A percentile compares a stretch with the other conserved stretches of the same genome.
Conservation (phyloP, 495 filamentous ascomycete species). For the Penicillium steckii region DNA sequence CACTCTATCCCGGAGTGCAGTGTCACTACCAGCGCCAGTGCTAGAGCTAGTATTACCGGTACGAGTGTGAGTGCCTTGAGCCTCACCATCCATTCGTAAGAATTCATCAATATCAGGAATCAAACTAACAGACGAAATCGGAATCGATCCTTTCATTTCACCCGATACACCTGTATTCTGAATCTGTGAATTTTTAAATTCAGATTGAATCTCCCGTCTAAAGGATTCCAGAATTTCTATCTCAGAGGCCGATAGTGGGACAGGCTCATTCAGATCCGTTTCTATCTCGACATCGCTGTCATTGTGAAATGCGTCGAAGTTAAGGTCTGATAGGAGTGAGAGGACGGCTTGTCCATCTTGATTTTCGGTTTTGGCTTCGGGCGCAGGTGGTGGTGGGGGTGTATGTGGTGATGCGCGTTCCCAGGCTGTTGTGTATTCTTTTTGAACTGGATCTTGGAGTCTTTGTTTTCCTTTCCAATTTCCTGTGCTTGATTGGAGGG, state of each 20-base stretch:
- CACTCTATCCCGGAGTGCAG: constrained; percentile 30
- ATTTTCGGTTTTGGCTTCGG: too few species aligned
- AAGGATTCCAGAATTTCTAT: constrained; percentile 40
- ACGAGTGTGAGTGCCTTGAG: too few species aligned
- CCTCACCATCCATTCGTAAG: constrained; percentile 20
- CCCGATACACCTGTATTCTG: too few species aligned
- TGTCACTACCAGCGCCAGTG: not conserved
- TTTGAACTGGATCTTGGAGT: constrained; percentile 13
- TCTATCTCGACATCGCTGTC: not conserved
- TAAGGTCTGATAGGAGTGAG: constrained; percentile 50
- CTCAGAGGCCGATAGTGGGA: constrained; percentile 26
- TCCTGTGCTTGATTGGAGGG: constrained; percentile 11
- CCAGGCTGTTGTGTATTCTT: constrained; percentile 21
- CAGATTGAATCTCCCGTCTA: constrained; percentile 11
- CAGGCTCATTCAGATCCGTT: constrained; percentile 1
- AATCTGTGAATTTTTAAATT: not conserved
- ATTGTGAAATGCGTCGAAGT: constrained; percentile 48
- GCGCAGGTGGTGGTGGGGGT: not conserved
- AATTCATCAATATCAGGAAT: constrained; percentile 45
- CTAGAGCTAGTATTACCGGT: not conserved
- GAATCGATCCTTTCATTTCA: not conserved
- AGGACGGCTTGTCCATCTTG: constrained; percentile 45
- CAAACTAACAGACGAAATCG: constrained; percentile 33
- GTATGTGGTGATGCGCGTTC: constrained; percentile 6
- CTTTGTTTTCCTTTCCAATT: constrained; percentile 33